These are phyloP conservation scores for Oryza glumipatula DNA, from an alignment of 176 grass and related monocot genomes.

Conservation along the genomic window DNA sequence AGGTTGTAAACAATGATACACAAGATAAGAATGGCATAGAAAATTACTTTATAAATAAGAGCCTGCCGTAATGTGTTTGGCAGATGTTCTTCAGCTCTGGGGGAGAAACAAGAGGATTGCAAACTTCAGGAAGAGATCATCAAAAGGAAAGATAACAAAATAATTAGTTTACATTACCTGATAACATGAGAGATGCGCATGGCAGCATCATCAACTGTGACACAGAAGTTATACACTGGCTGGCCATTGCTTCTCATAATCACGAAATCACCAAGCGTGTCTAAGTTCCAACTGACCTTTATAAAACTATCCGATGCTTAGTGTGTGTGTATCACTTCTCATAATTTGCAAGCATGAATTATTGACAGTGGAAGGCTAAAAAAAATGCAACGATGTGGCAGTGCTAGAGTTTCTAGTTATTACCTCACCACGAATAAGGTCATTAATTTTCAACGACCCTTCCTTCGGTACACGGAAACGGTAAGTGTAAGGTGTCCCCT, in stretches of 20 bases:
- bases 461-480: conserved; percentile 87
- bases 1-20: neutral
- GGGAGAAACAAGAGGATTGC: conserved; percentile 25
- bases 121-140: neutral
- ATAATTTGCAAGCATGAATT: neutral
- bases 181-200: conserved; percentile 97
- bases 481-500: conserved; percentile 88
- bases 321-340: conserved; percentile 36
- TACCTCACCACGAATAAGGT: conserved; percentile 98
- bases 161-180: conserved; percentile 46
- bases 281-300: conserved; percentile 96
- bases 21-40: neutral
- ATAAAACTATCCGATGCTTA: conserved; percentile 79
- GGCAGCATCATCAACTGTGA: conserved; percentile 94
- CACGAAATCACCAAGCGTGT: conserved; percentile 95
- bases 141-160: conserved; percentile 24
- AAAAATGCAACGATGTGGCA: neutral
- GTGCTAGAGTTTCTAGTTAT: neutral
- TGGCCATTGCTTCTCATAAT: conserved; percentile 99
- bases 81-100: conserved; percentile 97
- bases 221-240: conserved; percentile 99
- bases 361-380: neutral
- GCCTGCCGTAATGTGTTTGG: conserved; percentile 96
- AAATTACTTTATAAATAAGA: conserved; percentile 90
- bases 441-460: conserved; percentile 83